Base-by-base conservation (phyloP, 345 rosid genomes). In the Aethionema arabicum region DNA sequence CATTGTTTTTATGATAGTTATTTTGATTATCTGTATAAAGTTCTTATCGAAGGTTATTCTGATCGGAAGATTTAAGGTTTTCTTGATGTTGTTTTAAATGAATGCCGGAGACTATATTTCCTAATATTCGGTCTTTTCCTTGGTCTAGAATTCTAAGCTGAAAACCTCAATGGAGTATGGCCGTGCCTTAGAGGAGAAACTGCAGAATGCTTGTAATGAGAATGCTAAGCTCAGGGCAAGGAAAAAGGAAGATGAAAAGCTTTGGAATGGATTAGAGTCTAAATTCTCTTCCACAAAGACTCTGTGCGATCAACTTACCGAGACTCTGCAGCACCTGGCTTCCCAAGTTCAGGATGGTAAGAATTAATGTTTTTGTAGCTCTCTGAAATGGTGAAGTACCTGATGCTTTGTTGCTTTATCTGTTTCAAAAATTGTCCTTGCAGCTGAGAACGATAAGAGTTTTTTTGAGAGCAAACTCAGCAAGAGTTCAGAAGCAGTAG, bases 241-340 rank as follows among this genome's bases (percentile, higher is more conserved):
- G 85, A 95, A 87, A 76, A 93, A 83, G 60, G 97, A 90, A 70
- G 90, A 90, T 59, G 88, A 90, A 64, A 93, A 90, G 78, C 85
- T 90, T 35, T 93, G 99, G 99, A 84, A 73, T 76, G 99, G 97
- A 52, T 27, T 87, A 79, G 90, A 83, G 68, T 93, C 95, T 29
- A 87, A 87, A 41, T 84, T 87, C 64, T 83, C 95, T 72, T 87
- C 96, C 6, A 89, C 98, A 4, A 89, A 87, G 80, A 74, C 75
- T 43, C 63, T 89, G 4, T 92, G 83, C 40, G 87, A 87, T 78
- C 97, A 89, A 68, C 83, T 85, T 66, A 82, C 96, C 31, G 98
- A 86, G 61, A 85, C 95, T 30, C 76, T 92, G 46, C 93, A 86
- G 61, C 86, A 71, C 52, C 73, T 92, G 73, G 87, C 93, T 41